phyloP scores from a whole-genome alignment of 371 early-diverging fungal genomes.

The Mortierella sp. region DNA sequence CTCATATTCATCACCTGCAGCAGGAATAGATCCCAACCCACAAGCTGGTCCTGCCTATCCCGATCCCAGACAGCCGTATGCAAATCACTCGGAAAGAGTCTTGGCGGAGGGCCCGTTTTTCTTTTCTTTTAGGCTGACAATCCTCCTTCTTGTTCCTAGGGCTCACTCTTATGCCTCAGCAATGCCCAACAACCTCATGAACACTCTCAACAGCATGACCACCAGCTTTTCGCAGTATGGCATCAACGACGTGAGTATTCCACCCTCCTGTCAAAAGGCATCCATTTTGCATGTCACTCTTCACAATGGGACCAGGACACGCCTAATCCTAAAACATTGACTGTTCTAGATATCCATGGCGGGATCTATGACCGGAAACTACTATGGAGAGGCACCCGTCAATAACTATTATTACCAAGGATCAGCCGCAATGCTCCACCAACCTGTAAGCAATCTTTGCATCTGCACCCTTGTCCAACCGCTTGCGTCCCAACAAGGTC shows the following conservation, averaged over 20 bases:
- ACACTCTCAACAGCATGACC: conserved; percentile 29
- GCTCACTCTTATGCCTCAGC: conserved; percentile 28
- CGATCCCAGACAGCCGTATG: conserved; percentile 18
- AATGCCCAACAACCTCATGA: conserved; percentile 31
- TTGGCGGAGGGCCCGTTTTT: no score
- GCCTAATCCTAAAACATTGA: neutral
- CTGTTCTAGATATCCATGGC: conserved; percentile 32
- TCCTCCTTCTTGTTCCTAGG: conserved; percentile 8
- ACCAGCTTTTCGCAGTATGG: conserved; percentile 44
- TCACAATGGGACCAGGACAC: no score
- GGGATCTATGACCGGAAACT: conserved; percentile 27
- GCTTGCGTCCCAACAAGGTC: neutral
- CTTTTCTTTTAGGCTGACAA: no score
- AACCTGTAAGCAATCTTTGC: conserved; percentile 28
- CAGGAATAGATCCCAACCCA: conserved; percentile 6
- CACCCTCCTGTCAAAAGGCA: no score
- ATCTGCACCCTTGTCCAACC: neutral
- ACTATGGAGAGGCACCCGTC: conserved; percentile 39
- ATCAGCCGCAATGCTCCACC: conserved; percentile 44
- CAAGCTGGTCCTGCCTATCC: conserved; percentile 4
- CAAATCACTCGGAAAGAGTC: no score
- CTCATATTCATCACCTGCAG: neutral
- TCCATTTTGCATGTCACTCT: neutral
- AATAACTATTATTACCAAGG: conserved; percentile 47
- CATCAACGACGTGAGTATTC: conserved; percentile 38